These are phyloP conservation scores for Rhizopogon salebrosus DNA, from an alignment of 768 basidiomycete species.

Conservation along the genomic window DNA sequence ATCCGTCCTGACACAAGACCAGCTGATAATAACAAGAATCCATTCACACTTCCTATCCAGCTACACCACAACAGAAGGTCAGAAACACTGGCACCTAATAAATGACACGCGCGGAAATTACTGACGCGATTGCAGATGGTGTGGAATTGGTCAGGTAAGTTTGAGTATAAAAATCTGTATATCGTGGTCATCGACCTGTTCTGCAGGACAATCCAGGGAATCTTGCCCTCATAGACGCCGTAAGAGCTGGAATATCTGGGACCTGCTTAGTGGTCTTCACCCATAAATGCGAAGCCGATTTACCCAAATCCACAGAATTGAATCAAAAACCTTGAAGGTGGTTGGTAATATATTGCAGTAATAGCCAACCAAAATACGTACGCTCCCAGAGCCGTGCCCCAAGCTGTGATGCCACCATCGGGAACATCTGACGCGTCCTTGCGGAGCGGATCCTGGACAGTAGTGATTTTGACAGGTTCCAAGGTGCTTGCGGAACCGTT, in stretches of 20 bases:
- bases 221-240: slow-evolving; percentile 36
- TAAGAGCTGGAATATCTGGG: slow-evolving; percentile 30
- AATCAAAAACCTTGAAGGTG: slow-evolving; percentile 24
- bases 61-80: slow-evolving; percentile 12
- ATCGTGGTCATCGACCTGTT: background rate
- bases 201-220: background rate
- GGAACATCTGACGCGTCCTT: slow-evolving; percentile 2
- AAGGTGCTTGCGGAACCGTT: too few relatives aligned
- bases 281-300: background rate
- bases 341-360: background rate
- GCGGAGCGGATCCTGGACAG: background rate
- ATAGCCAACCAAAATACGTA: slow-evolving; percentile 1
- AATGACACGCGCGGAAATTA: background rate
- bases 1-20: slow-evolving; percentile 45
- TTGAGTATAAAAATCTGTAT: slow-evolving; percentile 33
- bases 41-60: slow-evolving; percentile 46
- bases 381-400: slow-evolving; percentile 21
- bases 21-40: slow-evolving; percentile 37
- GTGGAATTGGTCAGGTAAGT: slow-evolving; percentile 30
- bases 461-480: background rate
- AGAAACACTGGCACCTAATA: background rate
- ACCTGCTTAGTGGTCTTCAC: background rate
- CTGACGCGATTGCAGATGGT: slow-evolving; percentile 33
- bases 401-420: slow-evolving; percentile 22
- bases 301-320: slow-evolving; percentile 36